Evolutionary conservation across 2,329 filamentous ascomycete genomes (phyloP), one percentile per base, ranked within the genome.

Genomic region (Arthrinium phaeospermum): DNA sequence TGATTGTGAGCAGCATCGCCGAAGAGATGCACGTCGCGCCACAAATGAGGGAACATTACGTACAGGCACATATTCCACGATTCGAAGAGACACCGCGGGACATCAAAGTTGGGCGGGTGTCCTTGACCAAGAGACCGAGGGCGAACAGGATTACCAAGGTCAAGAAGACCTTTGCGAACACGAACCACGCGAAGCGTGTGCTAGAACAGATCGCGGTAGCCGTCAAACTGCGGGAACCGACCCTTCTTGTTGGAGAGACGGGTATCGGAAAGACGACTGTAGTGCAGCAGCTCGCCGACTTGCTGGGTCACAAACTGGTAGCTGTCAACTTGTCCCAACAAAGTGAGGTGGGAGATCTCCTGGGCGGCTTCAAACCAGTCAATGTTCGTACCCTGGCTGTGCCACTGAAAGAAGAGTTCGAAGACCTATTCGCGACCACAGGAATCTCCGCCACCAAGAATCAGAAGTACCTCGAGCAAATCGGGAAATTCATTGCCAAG

Each of bases 181-280:
- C 96, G 27, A 91, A 90, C 30, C 94, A 97, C 75, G 96, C 96
- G 0, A 90, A 94, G 75, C 90, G 92, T 74, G 86, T 98, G 16
- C 89, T 99, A 69, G 97, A 99, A 80, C 94, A 97, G 80, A 93
- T 98, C 71, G 91, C 94, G 1, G 91, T 94, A 49, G 93, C 95
- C 1, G 90, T 98, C 7, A 91, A 93, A 74, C 90, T 95, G 77
- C 89, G 90, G n/a, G 96, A 99, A 79, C 95, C 97, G 4, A 90
- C 98, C 1, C 85, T 99, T 24, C 90, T 99, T 41, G 96, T 99
- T n/a, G 96, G 96, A 79, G 96, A 99, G 84, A 99, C 96, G 10
- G 96, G 96, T 85, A 98, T 98, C 69, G 96, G 96, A 78, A 99
- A 99, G 83, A 99, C 96, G 0, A 98, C 96, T 0, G 93, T 96